Evolutionary conservation across 768 basidiomycete species (phyloP).

Genomic region (Calocera viscosa): DNA sequence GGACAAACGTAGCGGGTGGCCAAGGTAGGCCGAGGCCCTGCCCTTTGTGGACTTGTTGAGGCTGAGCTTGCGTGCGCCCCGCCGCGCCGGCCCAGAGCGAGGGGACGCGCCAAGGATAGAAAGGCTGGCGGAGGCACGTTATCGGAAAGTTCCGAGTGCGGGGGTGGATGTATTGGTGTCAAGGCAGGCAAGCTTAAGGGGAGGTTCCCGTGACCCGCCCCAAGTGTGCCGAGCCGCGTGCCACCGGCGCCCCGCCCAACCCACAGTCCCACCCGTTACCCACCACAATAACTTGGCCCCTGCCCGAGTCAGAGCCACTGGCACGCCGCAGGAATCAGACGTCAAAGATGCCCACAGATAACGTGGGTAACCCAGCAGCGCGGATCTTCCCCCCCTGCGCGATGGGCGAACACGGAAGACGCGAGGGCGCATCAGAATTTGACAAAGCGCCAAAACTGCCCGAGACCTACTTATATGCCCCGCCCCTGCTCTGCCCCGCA

Average conservation of each 20-base stretch:
- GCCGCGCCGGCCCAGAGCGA: too few relatives aligned
- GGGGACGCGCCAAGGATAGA: background rate
- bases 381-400: too few relatives aligned
- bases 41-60: too few relatives aligned
- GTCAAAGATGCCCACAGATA: background rate
- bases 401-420: too few relatives aligned
- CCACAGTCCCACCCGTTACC: background rate
- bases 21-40: too few relatives aligned
- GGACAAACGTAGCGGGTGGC: too few relatives aligned
- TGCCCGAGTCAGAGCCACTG: background rate
- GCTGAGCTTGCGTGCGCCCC: background rate
- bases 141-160: conserved; percentile 1
- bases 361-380: background rate
- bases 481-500: background rate
- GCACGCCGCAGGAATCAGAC: background rate
- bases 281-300: too few relatives aligned
- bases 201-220: background rate
- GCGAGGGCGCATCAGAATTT: background rate
- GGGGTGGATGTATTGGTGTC: background rate
- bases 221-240: background rate
- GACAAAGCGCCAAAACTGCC: background rate
- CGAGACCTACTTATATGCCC: conserved; percentile 1
- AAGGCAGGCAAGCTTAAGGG: background rate
- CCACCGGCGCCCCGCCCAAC: background rate
- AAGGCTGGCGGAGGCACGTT: background rate